Evolutionary conservation across 208 protist species (phyloP), one percentile per base, ranked within the genome.

Genomic region (Blechomonas ayalai): DNA sequence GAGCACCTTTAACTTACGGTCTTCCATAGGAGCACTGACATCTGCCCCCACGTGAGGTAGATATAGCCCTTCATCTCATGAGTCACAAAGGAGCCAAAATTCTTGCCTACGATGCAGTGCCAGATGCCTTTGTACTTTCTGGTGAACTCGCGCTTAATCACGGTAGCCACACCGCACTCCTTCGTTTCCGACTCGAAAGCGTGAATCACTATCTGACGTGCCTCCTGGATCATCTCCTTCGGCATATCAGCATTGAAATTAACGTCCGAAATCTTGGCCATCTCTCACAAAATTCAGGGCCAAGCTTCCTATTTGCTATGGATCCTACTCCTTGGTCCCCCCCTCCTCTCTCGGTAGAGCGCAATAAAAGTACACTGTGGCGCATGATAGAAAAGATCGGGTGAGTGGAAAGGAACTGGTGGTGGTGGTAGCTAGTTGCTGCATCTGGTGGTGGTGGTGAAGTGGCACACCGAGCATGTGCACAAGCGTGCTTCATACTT

Each of bases 51-150:
- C 36, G 99, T 99, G 54, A 99, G 98, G 80, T 99, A 99, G 59
- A 99, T 99, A 69, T 99, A 99, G 16, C 75, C 74, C 60, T 94
- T 95, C 49, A 97, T 99, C 67, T 99, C 99, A 65, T 99, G 98
- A 0, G 98, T 99, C 13, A 99, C 97, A 61, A 97, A 99, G 22
- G 97, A 99, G 33, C 98, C 99, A 76, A 99, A 99, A 82, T 98
- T 99, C 53, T 97, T 87, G 34, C 99, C 99, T n/a, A 99, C 98
- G 50, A 99, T 97, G 78, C 97, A 99, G 76, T 99, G 99, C 97
- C 97, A 99, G 5, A 89, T 36, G 3, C 85, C 85, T 27, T 90
- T 87, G 67, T 93, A 89, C 63, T 90, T 90, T 50, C 81, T 81
- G 19, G 79, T 55, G 43, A 93, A 88, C 63, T 93, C 81, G 5